Conservation (phyloP, 768 basidiomycete species). For the Hygrophorus pudorinus region DNA sequence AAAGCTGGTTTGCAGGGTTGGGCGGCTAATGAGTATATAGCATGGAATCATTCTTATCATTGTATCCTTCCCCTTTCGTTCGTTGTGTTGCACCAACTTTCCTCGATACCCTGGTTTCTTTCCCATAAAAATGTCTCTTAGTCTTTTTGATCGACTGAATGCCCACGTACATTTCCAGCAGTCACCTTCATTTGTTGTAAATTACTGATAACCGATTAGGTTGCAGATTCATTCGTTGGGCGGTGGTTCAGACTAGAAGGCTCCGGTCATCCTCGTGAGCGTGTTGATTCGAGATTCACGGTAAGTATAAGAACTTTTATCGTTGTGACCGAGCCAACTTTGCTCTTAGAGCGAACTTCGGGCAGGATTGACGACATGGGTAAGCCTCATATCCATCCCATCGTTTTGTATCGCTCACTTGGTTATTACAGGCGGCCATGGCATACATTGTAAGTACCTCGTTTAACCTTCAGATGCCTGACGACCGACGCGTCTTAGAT, state of each 20-base stretch:
- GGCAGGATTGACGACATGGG: constrained; percentile 77
- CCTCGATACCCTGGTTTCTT: no score
- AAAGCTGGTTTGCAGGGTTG: no score
- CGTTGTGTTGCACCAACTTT: no score
- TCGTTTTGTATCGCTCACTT: constrained; percentile 6
- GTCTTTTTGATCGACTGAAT: no score
- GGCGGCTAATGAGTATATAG: no score
- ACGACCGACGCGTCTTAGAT: constrained; percentile 36
- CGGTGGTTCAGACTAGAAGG: constrained; percentile 70
- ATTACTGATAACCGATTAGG: constrained; percentile 16
- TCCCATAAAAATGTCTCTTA: no score
- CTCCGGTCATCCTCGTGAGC: constrained; percentile 52
- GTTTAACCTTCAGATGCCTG: neutral
- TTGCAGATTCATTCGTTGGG: constrained; percentile 40
- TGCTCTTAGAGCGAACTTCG: constrained; percentile 58
- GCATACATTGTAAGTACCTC: constrained; percentile 54
- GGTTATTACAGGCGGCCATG: constrained; percentile 53
- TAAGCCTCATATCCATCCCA: constrained; percentile 20
- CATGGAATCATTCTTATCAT: no score
- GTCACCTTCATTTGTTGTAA: no score
- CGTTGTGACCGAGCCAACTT: neutral
- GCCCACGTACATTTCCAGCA: no score
- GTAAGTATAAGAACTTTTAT: constrained; percentile 20
- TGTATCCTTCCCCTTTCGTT: no score
- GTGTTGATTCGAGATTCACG: constrained; percentile 54